Evolutionary conservation across 2,329 filamentous ascomycete species (phyloP).

Genomic region (Xylariaceae sp.): DNA sequence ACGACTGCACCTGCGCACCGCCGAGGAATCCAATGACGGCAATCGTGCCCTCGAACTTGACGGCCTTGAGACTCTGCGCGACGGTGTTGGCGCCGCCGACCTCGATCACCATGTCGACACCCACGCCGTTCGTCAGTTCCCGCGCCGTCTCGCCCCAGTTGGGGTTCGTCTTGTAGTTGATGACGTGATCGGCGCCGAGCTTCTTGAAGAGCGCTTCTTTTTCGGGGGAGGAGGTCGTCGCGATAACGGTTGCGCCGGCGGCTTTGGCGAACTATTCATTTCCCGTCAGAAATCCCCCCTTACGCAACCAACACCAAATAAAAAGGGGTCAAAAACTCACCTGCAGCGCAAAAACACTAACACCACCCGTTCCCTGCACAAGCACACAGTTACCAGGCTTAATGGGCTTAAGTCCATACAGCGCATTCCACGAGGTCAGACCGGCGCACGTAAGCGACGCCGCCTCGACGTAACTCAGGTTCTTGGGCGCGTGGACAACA

Average conservation of each 20-base stretch:
- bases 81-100: conserved; percentile 43
- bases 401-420: conserved; percentile 52
- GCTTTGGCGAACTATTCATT: conserved; percentile 42
- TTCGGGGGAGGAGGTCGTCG: conserved; percentile 43
- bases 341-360: conserved; percentile 60
- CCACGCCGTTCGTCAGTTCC: conserved; percentile 38
- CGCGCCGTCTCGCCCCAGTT: conserved; percentile 44
- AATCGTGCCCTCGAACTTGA: conserved; percentile 45
- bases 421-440: conserved; percentile 61
- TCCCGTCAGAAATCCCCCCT: neutral
- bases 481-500: conserved; percentile 57
- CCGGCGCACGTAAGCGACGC: conserved; percentile 56
- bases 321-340: conserved; percentile 17
- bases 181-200: conserved; percentile 45
- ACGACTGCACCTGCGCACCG: conserved; percentile 41
- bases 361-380: conserved; percentile 66
- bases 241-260: conserved; percentile 44
- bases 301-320: neutral
- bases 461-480: conserved; percentile 49
- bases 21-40: conserved; percentile 40
- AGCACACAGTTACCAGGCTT: conserved; percentile 55
- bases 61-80: conserved; percentile 40
- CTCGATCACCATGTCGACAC: conserved; percentile 46
- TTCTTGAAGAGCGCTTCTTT: conserved; percentile 41
- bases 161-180: conserved; percentile 44